Conservation (phyloP, 352 stramenopile species). For the Phytophthora kernoviae region DNA sequence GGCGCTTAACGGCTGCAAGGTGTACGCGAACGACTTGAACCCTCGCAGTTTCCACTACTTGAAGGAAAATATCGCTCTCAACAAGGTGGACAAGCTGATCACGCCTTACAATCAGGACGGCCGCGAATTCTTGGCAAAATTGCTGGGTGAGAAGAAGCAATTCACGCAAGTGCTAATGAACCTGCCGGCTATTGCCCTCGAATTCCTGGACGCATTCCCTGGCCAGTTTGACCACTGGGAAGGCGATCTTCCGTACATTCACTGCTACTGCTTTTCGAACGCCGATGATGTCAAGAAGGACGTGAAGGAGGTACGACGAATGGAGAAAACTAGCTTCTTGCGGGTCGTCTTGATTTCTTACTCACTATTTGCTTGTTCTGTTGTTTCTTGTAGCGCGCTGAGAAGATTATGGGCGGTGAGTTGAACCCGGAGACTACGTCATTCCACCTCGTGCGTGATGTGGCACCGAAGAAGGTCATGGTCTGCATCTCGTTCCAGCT, state of each 20-base stretch:
- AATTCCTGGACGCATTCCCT: slow-evolving; percentile 92
- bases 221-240: slow-evolving; percentile 73
- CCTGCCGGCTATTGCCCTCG: slow-evolving; percentile 92
- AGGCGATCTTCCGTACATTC: slow-evolving; percentile 83
- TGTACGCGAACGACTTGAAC: slow-evolving; percentile 96
- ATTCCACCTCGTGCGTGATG: slow-evolving; percentile 93
- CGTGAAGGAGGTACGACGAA: slow-evolving; percentile 56
- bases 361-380: slow-evolving; percentile 10
- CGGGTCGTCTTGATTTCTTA: slow-evolving; percentile 10
- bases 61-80: slow-evolving; percentile 89
- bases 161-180: slow-evolving; percentile 97
- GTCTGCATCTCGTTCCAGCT: slow-evolving; percentile 96
- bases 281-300: slow-evolving; percentile 73
- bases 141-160: slow-evolving; percentile 70
- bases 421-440: slow-evolving; percentile 55
- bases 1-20: slow-evolving; percentile 78
- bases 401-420: slow-evolving; percentile 64
- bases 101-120: slow-evolving; percentile 93
- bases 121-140: slow-evolving; percentile 88
- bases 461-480: slow-evolving; percentile 98
- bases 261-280: slow-evolving; percentile 96
- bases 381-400: slow-evolving; percentile 51
- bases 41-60: slow-evolving; percentile 92
- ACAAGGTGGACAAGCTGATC: slow-evolving; percentile 89
- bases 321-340: neutral